Evolutionary conservation across 2,329 filamentous ascomycete species (phyloP), one percentile per base, ranked within the genome.

Genomic region (Ceratocystis cubensis): DNA sequence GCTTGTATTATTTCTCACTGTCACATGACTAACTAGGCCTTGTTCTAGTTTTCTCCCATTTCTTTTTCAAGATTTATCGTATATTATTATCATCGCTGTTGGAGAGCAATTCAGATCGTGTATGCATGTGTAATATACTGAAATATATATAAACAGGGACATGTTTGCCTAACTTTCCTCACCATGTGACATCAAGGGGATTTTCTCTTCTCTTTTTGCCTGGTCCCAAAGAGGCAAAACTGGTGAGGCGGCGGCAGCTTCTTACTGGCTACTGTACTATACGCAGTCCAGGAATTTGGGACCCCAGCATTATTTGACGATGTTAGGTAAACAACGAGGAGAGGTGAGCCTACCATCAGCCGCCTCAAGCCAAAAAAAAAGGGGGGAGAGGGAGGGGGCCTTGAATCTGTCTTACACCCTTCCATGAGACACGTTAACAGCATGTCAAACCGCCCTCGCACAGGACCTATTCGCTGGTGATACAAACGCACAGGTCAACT

Each of bases 401-500:
- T 28, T 37, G 30, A 37, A 59, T 30, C 10, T 37, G 56, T 33
- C 56, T 59, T 59, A 37, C 56, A 59, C 56, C 17, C 22, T 33
- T 59, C 15, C 28, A 59, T 59, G 30, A 33, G 56, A 59, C 56
- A 59, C 25, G 22, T 37, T 22, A 37, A 37, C 28, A 59, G 17
- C 28, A 59, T 37, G 56, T 59, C 56, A 59, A 59, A 37, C 56
- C 25, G 37, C 48, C 48, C 48, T 53, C 8, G 48, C 25, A 53
- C 48, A 53, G 48, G 8, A 37, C 33, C 56, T 37, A 30, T 59
- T 59, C 15, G 56, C 56, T 37, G 56, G 56, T 59, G 56, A n/a
- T 59, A 59, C 56, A 59, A 59, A n/a, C 56, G 56, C 56, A 59
- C 56, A 37, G 56, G 56, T 30, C 56, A 59, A 59, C 13, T 41